Conservation (phyloP, 2,329 filamentous ascomycete species). For the Penicillium brevicompactum region DNA sequence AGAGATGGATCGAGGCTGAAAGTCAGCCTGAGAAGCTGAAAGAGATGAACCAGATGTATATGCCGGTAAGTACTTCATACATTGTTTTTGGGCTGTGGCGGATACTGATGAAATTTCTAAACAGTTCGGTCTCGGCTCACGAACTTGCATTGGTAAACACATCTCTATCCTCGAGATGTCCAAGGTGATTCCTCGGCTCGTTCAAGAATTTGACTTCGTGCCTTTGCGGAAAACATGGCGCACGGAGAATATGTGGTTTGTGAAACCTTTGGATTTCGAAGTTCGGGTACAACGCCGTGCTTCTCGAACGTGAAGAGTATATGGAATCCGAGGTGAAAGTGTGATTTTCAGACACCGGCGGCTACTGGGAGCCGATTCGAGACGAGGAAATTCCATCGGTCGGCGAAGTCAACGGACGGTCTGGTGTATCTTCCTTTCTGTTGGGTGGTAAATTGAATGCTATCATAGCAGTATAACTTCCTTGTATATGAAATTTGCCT, state of each 20-base stretch:
- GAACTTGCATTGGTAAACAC: conserved; percentile 38
- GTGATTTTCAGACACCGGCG: too few relatives aligned
- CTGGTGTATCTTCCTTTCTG: too few relatives aligned
- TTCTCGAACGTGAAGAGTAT: too few relatives aligned
- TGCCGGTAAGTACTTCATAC: conserved; percentile 36
- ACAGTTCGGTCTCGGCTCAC: conserved; percentile 39
- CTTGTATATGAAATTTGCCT: too few relatives aligned
- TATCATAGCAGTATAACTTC: too few relatives aligned
- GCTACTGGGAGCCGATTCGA: too few relatives aligned
- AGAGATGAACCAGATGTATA: conserved; percentile 41
- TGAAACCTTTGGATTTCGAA: conserved; percentile 46
- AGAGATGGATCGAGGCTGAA: conserved; percentile 48
- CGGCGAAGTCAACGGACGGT: too few relatives aligned
- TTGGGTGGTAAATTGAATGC: too few relatives aligned
- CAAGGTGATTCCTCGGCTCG: conserved; percentile 37
- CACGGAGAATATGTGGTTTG: conserved; percentile 47
- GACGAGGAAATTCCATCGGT: too few relatives aligned
- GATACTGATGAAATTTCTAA: neutral
- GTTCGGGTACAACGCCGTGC: conserved; percentile 28
- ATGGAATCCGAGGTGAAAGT: neutral
- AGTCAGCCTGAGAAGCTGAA: conserved; percentile 31
- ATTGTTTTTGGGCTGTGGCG: neutral
- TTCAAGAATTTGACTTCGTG: conserved; percentile 33
- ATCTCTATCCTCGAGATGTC: conserved; percentile 43
- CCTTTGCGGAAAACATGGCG: conserved; percentile 31